phyloP scores from a whole-genome alignment of 2,329 filamentous ascomycete species.

The Phyllosticta capitalensis region DNA sequence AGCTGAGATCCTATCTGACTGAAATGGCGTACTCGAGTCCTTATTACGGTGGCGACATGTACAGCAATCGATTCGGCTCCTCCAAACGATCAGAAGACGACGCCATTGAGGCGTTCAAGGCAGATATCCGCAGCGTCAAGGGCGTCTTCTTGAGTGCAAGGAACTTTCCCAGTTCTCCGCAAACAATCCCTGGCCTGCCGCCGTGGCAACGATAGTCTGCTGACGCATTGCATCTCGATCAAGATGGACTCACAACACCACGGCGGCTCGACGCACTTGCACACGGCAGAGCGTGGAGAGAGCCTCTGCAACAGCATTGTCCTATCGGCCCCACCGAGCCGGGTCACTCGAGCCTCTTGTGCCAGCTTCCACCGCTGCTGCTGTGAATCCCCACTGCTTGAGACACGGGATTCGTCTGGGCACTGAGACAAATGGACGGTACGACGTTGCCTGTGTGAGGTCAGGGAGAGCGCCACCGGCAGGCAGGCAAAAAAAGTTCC shows the following conservation, averaged over 20 bases:
- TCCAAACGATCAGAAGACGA: constrained; percentile 52
- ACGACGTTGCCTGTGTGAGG: not conserved
- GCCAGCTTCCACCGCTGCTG: not conserved
- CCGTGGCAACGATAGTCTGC: not conserved
- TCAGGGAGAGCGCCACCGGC: not conserved
- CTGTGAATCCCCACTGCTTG: not conserved
- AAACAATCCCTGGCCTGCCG: not conserved
- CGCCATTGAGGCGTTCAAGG: constrained; percentile 62
- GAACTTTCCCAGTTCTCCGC: constrained; percentile 46
- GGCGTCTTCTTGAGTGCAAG: constrained; percentile 65
- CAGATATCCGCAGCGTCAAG: constrained; percentile 70
- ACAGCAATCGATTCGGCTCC: constrained; percentile 20
- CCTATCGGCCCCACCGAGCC: not conserved
- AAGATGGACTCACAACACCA: not conserved
- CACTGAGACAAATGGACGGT: not conserved
- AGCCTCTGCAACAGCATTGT: not conserved
- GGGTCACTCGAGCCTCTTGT: not conserved
- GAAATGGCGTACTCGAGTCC: constrained; percentile 31
- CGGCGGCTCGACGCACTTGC: not conserved
- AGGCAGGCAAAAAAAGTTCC: not conserved
- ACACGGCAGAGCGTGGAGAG: not conserved
- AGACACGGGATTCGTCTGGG: not conserved
- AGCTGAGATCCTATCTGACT: constrained; percentile 55
- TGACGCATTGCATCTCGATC: not conserved
- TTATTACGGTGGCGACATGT: constrained; percentile 35